A percentile compares a stretch with the other conserved stretches of the same genome.
These are phyloP conservation scores for Anethum foeniculum DNA, from an alignment of 140 eudicot genomes.

Conservation along the genomic window DNA sequence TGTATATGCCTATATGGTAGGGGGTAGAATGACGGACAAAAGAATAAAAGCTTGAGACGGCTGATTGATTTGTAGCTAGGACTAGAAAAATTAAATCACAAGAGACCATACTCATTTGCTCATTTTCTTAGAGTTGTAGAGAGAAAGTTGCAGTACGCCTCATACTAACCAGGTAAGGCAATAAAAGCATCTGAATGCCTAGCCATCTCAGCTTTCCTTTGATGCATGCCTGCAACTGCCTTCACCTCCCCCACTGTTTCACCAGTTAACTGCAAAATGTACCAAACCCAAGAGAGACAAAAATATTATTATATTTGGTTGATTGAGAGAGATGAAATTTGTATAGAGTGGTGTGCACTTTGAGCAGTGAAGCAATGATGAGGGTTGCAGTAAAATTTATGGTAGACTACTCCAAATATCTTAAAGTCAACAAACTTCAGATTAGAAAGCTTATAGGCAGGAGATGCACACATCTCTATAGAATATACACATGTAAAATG, in stretches of 20 bases:
- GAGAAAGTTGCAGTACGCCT: conserved; percentile 4
- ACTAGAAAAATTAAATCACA: conserved; percentile 17
- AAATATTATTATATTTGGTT: not conserved
- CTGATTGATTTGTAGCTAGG: conserved; percentile 10
- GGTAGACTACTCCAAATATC: conserved; percentile 39
- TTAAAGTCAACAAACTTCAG: conserved; percentile 34
- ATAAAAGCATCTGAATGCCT: conserved; percentile 94
- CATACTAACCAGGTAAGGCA: conserved; percentile 82
- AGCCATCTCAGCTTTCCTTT: conserved; percentile 98
- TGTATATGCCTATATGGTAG: not conserved
- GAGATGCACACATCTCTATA: conserved; percentile 13
- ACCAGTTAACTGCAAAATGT: conserved; percentile 76
- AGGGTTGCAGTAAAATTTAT: conserved; percentile 35
- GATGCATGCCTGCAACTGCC: conserved; percentile 98
- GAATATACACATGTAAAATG: conserved; percentile 30
- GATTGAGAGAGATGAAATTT: conserved; percentile 2
- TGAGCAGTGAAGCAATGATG: conserved; percentile 75
- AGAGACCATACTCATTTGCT: conserved; percentile 9
- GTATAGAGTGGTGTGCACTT: conserved; percentile 24
- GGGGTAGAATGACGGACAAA: not conserved
- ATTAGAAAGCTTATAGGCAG: conserved; percentile 27
- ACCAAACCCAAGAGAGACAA: conserved; percentile 14
- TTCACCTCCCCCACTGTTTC: conserved; percentile 96
- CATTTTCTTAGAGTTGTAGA: conserved; percentile 10
- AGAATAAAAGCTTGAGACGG: conserved; percentile 2